These are phyloP conservation scores for Trametes villosa DNA, from an alignment of 768 basidiomycete genomes.

Conservation along the genomic window DNA sequence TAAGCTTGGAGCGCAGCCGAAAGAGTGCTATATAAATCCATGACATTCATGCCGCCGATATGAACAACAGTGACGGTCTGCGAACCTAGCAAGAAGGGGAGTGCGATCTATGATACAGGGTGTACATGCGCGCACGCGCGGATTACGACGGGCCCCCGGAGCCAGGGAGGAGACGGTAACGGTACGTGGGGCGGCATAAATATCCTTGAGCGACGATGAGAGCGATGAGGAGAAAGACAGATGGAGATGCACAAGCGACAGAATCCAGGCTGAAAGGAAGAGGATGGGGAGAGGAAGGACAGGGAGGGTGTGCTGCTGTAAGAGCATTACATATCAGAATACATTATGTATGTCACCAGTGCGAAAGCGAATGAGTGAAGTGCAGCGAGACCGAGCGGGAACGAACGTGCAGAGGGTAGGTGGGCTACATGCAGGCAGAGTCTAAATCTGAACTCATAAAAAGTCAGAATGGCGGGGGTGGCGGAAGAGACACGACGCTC, in stretches of 20 bases:
- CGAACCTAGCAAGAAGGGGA: no score
- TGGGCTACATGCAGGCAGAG: background rate
- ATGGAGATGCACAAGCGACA: background rate
- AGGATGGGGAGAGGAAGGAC: background rate
- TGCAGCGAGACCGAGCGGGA: background rate
- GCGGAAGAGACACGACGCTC: background rate
- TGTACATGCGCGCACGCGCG: background rate
- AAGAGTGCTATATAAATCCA: no score
- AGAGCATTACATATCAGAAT: slow-evolving; percentile 5
- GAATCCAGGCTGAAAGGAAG: background rate
- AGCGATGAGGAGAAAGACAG: background rate
- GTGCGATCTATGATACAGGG: background rate
- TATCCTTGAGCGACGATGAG: background rate
- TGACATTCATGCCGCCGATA: no score
- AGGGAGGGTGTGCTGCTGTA: background rate
- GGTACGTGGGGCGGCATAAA: background rate
- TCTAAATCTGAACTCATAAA: no score
- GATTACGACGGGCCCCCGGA: background rate
- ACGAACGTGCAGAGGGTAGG: background rate
- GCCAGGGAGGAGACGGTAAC: background rate
- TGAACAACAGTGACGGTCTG: no score
- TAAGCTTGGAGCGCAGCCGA: no score
- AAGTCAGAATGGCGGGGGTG: background rate
- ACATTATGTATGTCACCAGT: background rate
- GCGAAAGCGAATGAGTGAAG: background rate